Evolutionary conservation across 345 rosid species (phyloP).

Genomic region (Toxicodendron radicans): DNA sequence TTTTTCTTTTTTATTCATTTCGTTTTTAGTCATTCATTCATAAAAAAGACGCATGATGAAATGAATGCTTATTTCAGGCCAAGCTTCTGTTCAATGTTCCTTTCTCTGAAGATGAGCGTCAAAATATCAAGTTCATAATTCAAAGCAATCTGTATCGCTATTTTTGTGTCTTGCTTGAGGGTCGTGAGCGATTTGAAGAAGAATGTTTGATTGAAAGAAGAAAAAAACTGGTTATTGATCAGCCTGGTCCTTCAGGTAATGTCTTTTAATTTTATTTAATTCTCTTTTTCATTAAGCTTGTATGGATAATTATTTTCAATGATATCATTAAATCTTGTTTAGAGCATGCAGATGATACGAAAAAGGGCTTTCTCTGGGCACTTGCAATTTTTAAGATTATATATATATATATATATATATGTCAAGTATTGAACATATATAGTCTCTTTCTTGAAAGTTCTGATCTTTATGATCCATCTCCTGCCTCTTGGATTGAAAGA

Average conservation of each 20-base stretch:
- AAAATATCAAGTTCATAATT: slow-evolving; percentile 65
- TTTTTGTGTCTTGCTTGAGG: slow-evolving; percentile 72
- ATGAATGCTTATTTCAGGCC: slow-evolving; percentile 55
- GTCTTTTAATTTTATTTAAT: background rate
- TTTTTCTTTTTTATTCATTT: background rate
- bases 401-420: no score
- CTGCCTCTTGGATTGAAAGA: background rate
- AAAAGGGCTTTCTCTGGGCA: background rate
- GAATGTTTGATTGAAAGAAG: slow-evolving; percentile 43
- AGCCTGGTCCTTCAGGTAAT: slow-evolving; percentile 49
- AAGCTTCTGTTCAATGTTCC: slow-evolving; percentile 62
- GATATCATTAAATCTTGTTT: background rate
- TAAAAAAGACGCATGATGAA: slow-evolving; percentile 5
- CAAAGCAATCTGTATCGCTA: slow-evolving; percentile 76
- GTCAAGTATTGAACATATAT: background rate
- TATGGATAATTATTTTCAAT: background rate
- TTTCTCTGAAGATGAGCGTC: slow-evolving; percentile 76
- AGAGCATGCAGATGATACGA: background rate
- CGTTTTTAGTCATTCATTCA: background rate
- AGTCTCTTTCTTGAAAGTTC: background rate
- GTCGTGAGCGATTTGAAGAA: slow-evolving; percentile 63
- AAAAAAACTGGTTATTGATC: slow-evolving; percentile 34
- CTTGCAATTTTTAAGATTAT: background rate
- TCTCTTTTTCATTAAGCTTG: background rate
- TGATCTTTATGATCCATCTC: background rate